phyloP scores from a whole-genome alignment of 2,329 filamentous ascomycete species.

The Zelopaecilomyces penicillatus region DNA sequence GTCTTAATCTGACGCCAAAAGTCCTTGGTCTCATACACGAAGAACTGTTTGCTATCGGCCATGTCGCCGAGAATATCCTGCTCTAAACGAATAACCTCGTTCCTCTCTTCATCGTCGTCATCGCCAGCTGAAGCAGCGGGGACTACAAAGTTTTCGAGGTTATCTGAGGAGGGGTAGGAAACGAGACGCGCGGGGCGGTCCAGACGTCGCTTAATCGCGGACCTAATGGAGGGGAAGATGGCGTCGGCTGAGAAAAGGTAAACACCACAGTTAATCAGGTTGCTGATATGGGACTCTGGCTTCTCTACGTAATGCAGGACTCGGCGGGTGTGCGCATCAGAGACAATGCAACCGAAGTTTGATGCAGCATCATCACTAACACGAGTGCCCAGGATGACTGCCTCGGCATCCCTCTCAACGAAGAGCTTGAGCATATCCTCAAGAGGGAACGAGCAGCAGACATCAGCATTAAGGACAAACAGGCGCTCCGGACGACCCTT shows the following conservation, averaged over 20 bases:
- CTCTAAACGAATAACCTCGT: conserved; percentile 85
- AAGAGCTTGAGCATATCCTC: conserved; percentile 93
- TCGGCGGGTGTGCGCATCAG: conserved; percentile 84
- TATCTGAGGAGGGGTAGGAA: conserved; percentile 93
- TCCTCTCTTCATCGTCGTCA: conserved; percentile 63
- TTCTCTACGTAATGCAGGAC: conserved; percentile 99
- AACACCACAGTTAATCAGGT: conserved; percentile 98
- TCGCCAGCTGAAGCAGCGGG: conserved; percentile 22
- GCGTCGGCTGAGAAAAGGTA: conserved; percentile 94
- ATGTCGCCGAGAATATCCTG: conserved; percentile 95
- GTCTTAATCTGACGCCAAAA: conserved; percentile 99
- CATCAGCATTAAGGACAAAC: conserved; percentile 96
- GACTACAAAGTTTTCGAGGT: conserved; percentile 63
- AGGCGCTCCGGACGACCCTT: conserved; percentile 91
- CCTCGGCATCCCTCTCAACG: conserved; percentile 91
- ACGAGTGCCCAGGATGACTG: conserved; percentile 87
- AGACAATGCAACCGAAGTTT: conserved; percentile 98
- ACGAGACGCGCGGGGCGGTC: conserved; percentile 75
- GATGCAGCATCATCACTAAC: conserved; percentile 84
- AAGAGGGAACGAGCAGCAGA: conserved; percentile 97
- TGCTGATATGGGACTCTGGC: conserved; percentile 89
- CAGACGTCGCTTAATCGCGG: conserved; percentile 88
- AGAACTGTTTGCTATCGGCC: conserved; percentile 96
- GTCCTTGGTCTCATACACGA: conserved; percentile 96
- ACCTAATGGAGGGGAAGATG: conserved; percentile 93